These are phyloP conservation scores for Thermothielavioides terrestris DNA, from an alignment of 495 filamentous ascomycete species.

Conservation along the genomic window DNA sequence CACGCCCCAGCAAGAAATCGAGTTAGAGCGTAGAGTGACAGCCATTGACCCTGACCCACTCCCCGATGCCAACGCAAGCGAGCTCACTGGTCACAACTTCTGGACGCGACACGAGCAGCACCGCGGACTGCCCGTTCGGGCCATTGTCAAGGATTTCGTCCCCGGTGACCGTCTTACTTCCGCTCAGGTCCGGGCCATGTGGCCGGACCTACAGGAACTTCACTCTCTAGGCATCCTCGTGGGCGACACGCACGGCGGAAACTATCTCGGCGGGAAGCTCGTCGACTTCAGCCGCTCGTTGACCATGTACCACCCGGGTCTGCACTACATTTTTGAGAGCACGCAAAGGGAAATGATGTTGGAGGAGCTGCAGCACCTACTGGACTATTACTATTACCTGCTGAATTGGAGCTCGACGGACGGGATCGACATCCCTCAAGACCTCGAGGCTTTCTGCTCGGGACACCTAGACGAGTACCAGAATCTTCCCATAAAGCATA, in stretches of 20 bases:
- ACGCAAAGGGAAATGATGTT: background rate
- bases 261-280: slow-evolving; percentile 15
- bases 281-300: slow-evolving; percentile 16
- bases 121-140: slow-evolving; percentile 4
- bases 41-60: background rate
- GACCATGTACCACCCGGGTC: slow-evolving; percentile 8
- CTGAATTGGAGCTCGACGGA: background rate
- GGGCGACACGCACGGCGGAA: slow-evolving; percentile 6
- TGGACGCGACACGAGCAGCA: background rate
- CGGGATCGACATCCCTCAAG: background rate
- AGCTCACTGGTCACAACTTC: background rate
- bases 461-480: background rate
- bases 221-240: slow-evolving; percentile 11
- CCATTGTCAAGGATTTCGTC: slow-evolving; percentile 14
- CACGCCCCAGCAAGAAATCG: slow-evolving; percentile 7
- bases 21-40: background rate
- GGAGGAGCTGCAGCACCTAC: background rate
- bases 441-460: background rate
- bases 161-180: background rate
- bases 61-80: background rate
- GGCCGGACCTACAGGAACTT: slow-evolving; percentile 8
- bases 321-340: background rate
- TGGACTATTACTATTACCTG: background rate
- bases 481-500: background rate
- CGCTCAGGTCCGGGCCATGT: slow-evolving; percentile 3